Conservation (phyloP, 2,329 filamentous ascomycete species). For the Nemania serpens region DNA sequence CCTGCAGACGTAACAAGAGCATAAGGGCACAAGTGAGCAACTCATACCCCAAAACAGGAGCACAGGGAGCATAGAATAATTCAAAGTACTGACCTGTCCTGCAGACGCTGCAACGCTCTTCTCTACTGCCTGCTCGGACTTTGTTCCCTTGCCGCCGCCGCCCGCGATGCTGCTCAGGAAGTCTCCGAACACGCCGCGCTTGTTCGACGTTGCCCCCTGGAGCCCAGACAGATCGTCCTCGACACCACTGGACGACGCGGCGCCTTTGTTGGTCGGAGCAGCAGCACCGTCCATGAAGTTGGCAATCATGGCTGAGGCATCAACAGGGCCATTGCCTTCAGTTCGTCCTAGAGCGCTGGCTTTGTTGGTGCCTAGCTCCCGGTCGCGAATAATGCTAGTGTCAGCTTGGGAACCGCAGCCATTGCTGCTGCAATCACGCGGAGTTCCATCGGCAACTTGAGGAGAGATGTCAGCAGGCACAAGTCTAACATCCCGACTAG, state of each 20-base stretch:
- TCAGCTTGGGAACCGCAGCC: conserved; percentile 69
- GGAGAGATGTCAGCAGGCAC: not conserved
- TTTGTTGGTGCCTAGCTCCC: conserved; percentile 59
- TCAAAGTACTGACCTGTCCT: conserved; percentile 43
- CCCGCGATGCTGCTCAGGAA: conserved; percentile 39
- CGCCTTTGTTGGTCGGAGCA: conserved; percentile 45
- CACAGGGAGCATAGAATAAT: not conserved
- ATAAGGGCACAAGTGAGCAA: not conserved
- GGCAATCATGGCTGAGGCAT: conserved; percentile 60
- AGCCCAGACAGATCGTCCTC: conserved; percentile 46
- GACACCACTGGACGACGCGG: conserved; percentile 47
- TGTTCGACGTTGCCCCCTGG: conserved; percentile 24
- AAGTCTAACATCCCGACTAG: not conserved
- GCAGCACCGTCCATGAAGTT: conserved; percentile 61
- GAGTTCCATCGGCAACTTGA: conserved; percentile 65
- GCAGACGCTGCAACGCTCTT: conserved; percentile 57
- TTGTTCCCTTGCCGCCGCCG: conserved; percentile 44
- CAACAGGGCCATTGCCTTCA: conserved; percentile 61
- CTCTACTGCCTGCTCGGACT: conserved; percentile 52
- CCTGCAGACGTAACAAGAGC: not conserved
- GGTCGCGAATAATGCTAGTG: conserved; percentile 69
- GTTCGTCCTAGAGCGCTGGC: conserved; percentile 68
- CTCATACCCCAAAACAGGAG: not conserved
- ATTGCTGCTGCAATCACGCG: conserved; percentile 67
- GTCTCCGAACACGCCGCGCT: conserved; percentile 13